These are phyloP conservation scores for Emergomyces pasteurianus DNA, from an alignment of 2,329 filamentous ascomycete genomes.

Conservation along the genomic window DNA sequence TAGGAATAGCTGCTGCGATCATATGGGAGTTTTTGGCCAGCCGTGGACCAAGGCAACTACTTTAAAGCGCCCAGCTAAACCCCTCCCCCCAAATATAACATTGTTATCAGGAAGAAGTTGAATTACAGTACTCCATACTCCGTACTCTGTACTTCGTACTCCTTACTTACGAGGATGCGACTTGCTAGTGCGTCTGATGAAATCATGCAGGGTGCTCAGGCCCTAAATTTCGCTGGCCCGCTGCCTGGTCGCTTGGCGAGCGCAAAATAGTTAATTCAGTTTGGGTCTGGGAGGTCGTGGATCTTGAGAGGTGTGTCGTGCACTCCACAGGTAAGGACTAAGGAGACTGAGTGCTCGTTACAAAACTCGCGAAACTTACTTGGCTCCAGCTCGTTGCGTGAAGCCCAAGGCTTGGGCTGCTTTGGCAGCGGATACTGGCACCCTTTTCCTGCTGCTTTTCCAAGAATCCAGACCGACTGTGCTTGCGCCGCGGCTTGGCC, in stretches of 20 bases:
- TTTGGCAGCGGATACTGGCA: not conserved
- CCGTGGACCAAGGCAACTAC: not conserved
- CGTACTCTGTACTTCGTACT: too few species aligned
- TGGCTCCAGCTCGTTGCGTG: not conserved
- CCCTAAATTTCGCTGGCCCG: not conserved
- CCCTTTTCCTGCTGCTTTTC: not conserved
- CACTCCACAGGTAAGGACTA: too few species aligned
- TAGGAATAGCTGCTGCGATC: not conserved
- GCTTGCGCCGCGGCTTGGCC: not conserved
- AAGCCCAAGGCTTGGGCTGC: not conserved
- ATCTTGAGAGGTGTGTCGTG: too few species aligned
- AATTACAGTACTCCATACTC: too few species aligned
- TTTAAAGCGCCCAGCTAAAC: not conserved
- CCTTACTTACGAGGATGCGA: too few species aligned
- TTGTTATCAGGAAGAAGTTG: too few species aligned
- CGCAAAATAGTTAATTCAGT: not conserved
- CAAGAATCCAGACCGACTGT: not conserved
- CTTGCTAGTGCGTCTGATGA: too few species aligned
- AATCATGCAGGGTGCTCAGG: not conserved
- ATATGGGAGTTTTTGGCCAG: not conserved
- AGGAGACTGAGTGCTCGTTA: too few species aligned
- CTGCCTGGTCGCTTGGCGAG: not conserved
- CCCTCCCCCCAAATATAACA: too few species aligned
- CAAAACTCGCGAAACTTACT: too few species aligned
- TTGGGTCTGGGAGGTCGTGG: too few species aligned